Percentiles rank a stretch among this genome's conserved stretches.
Evolutionary conservation across 1,284 basidiomycete genomes (phyloP).

Genomic region (Microbotryum lychnidis-dioicae): DNA sequence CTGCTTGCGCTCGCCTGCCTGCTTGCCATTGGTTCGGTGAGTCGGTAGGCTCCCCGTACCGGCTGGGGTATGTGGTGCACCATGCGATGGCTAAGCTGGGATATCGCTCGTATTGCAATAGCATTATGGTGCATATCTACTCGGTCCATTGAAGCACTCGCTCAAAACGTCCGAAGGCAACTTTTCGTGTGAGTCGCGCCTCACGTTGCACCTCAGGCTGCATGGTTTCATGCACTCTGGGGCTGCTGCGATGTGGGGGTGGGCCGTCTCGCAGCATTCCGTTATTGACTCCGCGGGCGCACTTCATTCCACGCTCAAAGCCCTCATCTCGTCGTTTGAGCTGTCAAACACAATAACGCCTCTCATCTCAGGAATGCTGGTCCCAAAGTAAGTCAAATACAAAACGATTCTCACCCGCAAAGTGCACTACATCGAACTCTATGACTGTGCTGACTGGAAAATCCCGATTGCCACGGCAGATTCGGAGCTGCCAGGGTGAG

Average conservation of each 20-base stretch:
- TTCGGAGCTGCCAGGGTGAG: constrained; percentile 12
- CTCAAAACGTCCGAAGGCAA: constrained; percentile 10
- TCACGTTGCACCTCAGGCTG: neutral
- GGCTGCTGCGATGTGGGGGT: too few species aligned
- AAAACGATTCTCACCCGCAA: too few species aligned
- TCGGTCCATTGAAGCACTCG: constrained; percentile 21
- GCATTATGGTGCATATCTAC: constrained; percentile 17
- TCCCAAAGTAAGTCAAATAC: constrained; percentile 5
- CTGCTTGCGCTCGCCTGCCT: too few species aligned
- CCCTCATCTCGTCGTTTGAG: constrained; percentile 18
- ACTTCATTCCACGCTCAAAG: neutral
- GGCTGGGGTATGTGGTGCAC: too few species aligned
- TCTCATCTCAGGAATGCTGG: constrained; percentile 13
- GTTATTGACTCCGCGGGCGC: neutral
- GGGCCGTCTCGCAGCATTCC: neutral
- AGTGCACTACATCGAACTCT: too few species aligned
- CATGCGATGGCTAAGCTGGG: too few species aligned
- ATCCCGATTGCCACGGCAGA: neutral
- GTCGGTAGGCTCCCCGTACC: too few species aligned
- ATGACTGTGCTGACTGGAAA: neutral
- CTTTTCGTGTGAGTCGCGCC: constrained; percentile 10
- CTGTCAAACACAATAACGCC: constrained; percentile 25
- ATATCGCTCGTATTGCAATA: too few species aligned
- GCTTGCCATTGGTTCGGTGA: too few species aligned
- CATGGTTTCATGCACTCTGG: too few species aligned